Conservation (phyloP, 148 eudicot species). For the Euryodendron excelsum region DNA sequence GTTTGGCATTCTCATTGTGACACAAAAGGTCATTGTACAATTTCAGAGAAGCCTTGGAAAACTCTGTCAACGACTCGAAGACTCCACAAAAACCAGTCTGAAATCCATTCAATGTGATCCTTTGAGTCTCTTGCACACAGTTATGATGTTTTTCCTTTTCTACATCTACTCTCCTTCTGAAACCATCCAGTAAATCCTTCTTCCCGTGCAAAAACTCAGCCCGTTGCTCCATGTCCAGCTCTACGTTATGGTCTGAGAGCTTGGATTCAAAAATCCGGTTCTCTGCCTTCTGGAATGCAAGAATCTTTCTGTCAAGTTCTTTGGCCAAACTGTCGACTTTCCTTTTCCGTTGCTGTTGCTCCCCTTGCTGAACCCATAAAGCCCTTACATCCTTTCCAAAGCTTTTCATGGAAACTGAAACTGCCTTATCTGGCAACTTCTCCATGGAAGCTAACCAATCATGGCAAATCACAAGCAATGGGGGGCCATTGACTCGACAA, state of each 20-base stretch:
- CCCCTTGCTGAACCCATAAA: conserved; percentile 80
- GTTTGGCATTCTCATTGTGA: conserved; percentile 33
- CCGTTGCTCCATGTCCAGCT: conserved; percentile 36
- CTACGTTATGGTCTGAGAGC: conserved; percentile 49
- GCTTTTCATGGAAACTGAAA: conserved; percentile 61
- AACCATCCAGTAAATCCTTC: conserved; percentile 62
- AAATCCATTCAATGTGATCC: conserved; percentile 75
- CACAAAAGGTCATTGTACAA: conserved; percentile 60
- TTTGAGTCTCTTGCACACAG: conserved; percentile 72
- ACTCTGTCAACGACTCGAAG: conserved; percentile 70
- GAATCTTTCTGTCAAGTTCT: conserved; percentile 68
- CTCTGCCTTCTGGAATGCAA: conserved; percentile 70
- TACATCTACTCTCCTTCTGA: conserved; percentile 51
- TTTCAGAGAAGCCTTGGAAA: conserved; percentile 62
- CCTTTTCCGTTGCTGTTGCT: conserved; percentile 80
- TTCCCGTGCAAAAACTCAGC: conserved; percentile 51
- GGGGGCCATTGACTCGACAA: conserved; percentile 61
- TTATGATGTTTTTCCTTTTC: conserved; percentile 86
- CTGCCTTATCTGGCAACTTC: conserved; percentile 74
- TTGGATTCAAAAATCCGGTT: conserved; percentile 50
- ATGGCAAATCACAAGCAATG: conserved; percentile 58
- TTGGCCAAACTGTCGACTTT: conserved; percentile 76
- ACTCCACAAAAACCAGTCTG: conserved; percentile 75
- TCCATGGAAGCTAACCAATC: conserved; percentile 67
- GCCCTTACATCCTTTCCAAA: conserved; percentile 72